These are phyloP conservation scores for Stylosanthes scabra DNA, from an alignment of 331 rosid species.

Conservation along the genomic window DNA sequence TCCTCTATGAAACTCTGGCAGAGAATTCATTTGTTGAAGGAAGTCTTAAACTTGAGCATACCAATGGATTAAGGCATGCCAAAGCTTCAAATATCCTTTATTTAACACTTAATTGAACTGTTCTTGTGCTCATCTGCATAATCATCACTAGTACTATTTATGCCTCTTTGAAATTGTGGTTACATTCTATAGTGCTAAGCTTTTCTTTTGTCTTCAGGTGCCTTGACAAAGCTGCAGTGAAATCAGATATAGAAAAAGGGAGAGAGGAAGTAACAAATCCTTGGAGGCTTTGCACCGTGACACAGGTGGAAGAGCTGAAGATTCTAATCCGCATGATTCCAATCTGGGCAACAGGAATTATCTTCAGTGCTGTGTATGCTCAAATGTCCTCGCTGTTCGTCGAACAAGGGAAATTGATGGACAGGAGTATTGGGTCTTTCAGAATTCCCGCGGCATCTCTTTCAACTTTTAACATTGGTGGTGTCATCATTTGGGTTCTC, in stretches of 20 bases:
- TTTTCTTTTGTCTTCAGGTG: conserved; percentile 48
- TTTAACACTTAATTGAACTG: neutral
- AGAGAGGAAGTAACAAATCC: conserved; percentile 63
- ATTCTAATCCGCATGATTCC: conserved; percentile 95
- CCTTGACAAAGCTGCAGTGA: conserved; percentile 86
- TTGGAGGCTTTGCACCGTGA: conserved; percentile 90
- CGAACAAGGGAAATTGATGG: conserved; percentile 90
- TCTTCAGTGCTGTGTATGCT: conserved; percentile 86
- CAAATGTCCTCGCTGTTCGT: conserved; percentile 96
- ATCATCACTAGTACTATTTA: neutral
- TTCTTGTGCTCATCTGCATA: neutral
- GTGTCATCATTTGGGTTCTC: conserved; percentile 93
- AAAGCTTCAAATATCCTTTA: neutral
- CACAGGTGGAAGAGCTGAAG: conserved; percentile 95
- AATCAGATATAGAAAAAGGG: conserved; percentile 60
- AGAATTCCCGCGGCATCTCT: conserved; percentile 89
- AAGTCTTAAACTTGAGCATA: conserved; percentile 78
- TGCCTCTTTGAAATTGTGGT: neutral
- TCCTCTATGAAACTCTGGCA: conserved; percentile 65
- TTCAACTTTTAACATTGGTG: conserved; percentile 71
- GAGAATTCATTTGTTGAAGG: conserved; percentile 67
- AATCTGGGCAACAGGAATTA: conserved; percentile 88
- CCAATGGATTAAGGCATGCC: conserved; percentile 64
- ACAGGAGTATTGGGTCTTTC: conserved; percentile 73
- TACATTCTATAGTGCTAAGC: neutral